These are phyloP conservation scores for Moricandia arvensis DNA, from an alignment of 345 rosid species.

Conservation along the genomic window DNA sequence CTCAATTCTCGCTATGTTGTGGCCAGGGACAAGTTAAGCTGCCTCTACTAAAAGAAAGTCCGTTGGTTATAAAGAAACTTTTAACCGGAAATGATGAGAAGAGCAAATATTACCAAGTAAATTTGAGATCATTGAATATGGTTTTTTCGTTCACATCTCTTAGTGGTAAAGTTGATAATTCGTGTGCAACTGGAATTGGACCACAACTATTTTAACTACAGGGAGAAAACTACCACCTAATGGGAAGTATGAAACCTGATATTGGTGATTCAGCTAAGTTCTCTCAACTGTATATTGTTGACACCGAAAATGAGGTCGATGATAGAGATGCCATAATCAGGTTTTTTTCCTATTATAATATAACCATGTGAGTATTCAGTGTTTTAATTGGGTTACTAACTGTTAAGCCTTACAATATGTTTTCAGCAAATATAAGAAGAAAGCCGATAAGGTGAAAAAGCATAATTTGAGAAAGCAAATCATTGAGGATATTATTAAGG, in stretches of 20 bases:
- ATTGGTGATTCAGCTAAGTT: neutral
- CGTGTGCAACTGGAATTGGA: neutral
- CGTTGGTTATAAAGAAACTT: neutral
- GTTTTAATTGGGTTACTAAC: no score
- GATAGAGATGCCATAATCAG: neutral
- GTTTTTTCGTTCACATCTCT: neutral
- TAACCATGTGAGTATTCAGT: no score
- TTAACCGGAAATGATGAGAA: neutral
- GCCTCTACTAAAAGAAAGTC: neutral
- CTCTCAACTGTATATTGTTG: neutral
- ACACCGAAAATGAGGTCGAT: neutral
- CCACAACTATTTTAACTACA: neutral
- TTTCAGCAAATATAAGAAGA: neutral
- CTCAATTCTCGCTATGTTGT: neutral
- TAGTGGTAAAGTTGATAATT: neutral
- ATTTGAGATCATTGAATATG: neutral
- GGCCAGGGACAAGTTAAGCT: neutral
- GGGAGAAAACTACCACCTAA: neutral
- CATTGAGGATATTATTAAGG: neutral
- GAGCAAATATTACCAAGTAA: neutral
- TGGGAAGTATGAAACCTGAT: neutral
- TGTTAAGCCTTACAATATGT: no score
- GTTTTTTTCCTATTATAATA: neutral
- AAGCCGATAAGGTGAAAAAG: neutral
- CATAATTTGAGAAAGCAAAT: neutral